A percentile compares a stretch with the other conserved stretches of the same genome.
Evolutionary conservation across 441 rosid genomes (phyloP).

Genomic region (Eruca vesicaria): DNA sequence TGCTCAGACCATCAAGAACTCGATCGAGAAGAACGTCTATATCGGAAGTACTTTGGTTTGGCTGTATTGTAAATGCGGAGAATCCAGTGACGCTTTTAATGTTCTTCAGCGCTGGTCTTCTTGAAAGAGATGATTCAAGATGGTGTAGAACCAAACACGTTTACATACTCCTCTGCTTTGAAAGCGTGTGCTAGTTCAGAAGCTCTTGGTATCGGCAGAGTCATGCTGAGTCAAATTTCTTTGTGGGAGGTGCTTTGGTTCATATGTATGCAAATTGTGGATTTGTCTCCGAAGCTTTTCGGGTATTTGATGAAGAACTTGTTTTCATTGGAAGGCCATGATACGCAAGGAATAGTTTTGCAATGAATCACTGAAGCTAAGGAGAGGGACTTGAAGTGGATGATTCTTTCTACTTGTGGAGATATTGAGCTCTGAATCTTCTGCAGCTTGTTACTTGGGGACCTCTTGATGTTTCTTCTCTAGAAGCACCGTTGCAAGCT

Average conservation of each 20-base stretch:
- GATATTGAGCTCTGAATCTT: conserved; percentile 46
- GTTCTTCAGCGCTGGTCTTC: conserved; percentile 66
- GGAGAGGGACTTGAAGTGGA: conserved; percentile 70
- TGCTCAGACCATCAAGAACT: conserved; percentile 63
- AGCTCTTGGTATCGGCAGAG: conserved; percentile 56
- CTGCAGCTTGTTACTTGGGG: conserved; percentile 41
- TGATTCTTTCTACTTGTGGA: conserved; percentile 66
- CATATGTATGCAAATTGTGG: conserved; percentile 87
- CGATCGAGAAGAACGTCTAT: conserved; percentile 48
- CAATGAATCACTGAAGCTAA: conserved; percentile 70
- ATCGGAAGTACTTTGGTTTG: conserved; percentile 81
- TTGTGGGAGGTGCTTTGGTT: conserved; percentile 74
- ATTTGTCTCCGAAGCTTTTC: conserved; percentile 60
- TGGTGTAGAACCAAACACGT: conserved; percentile 79
- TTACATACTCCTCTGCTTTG: conserved; percentile 71
- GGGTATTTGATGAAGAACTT: conserved; percentile 61
- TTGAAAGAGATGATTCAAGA: conserved; percentile 84
- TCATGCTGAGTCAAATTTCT: conserved; percentile 55
- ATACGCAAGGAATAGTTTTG: conserved; percentile 72
- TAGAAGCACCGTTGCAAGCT: background rate
- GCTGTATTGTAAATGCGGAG: conserved; percentile 79
- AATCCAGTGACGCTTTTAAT: conserved; percentile 51
- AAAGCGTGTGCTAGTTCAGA: conserved; percentile 83
- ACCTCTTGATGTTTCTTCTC: conserved; percentile 33
- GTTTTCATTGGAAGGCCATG: conserved; percentile 73